Conservation (phyloP, 768 basidiomycete genomes). For the Trametes villosa region DNA sequence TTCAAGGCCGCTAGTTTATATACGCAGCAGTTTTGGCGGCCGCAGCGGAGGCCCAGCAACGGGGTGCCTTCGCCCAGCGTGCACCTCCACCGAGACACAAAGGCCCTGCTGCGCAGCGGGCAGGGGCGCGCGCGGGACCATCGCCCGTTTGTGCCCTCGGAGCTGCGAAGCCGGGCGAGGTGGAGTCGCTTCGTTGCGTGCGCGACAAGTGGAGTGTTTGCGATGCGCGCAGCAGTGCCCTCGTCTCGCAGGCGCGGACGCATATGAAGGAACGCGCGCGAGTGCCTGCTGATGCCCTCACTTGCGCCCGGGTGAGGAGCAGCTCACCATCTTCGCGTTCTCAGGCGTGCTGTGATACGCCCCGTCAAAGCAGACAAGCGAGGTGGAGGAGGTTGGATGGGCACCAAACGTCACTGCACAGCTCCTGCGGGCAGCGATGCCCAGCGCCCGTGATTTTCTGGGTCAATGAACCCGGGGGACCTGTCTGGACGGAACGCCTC, state of each 20-base stretch:
- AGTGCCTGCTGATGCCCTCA: background rate
- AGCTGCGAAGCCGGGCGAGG: background rate
- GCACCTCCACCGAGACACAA: too few species aligned
- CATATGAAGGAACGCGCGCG: background rate
- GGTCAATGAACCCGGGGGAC: too few species aligned
- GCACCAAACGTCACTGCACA: conserved; percentile 14
- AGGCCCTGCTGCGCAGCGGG: background rate
- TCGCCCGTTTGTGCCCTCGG: background rate
- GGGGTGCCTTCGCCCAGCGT: conserved; percentile 14
- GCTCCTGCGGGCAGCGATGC: background rate
- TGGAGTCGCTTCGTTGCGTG: conserved; percentile 12
- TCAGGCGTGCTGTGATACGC: background rate
- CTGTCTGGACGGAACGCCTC: too few species aligned
- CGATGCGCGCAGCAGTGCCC: conserved; percentile 4
- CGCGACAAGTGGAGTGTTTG: background rate
- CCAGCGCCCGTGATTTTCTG: too few species aligned
- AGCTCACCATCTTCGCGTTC: conserved; percentile 12
- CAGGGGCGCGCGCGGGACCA: too few species aligned
- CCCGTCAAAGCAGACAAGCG: background rate
- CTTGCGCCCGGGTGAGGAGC: background rate
- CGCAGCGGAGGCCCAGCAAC: background rate
- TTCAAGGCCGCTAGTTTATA: background rate
- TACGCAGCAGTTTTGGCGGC: background rate
- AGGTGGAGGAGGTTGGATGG: background rate
- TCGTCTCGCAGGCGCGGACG: background rate